Evolutionary conservation across 208 protist species (phyloP).

Genomic region (Trypanosoma scelopori): DNA sequence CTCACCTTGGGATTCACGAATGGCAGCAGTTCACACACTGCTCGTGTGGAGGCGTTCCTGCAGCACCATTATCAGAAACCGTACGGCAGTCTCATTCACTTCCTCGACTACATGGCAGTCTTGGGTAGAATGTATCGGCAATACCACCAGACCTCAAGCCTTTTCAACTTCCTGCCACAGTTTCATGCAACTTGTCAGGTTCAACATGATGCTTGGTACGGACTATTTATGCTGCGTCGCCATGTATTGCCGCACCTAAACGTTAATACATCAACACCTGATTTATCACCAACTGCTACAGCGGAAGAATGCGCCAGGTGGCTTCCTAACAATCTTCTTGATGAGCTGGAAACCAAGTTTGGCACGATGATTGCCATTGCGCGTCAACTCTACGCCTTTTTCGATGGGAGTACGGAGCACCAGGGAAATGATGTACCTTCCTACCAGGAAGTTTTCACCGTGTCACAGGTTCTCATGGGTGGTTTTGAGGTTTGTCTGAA

Average conservation of each 20-base stretch:
- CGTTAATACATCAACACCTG: slow-evolving; percentile 51
- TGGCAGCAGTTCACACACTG: slow-evolving; percentile 39
- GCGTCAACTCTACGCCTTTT: slow-evolving; percentile 95
- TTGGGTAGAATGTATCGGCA: slow-evolving; percentile 81
- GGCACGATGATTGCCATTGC: slow-evolving; percentile 94
- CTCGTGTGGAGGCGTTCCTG: slow-evolving; percentile 85
- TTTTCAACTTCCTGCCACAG: slow-evolving; percentile 81
- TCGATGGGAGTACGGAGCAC: slow-evolving; percentile 77
- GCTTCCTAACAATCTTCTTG: slow-evolving; percentile 57
- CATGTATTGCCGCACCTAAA: slow-evolving; percentile 91
- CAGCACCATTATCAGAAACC: slow-evolving; percentile 84
- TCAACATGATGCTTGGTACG: slow-evolving; percentile 91
- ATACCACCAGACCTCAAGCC: slow-evolving; percentile 64
- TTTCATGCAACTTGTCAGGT: slow-evolving; percentile 57
- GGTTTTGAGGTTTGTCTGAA: slow-evolving; percentile 90
- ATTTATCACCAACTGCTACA: slow-evolving; percentile 61
- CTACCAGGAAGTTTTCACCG: slow-evolving; percentile 96
- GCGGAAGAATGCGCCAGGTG: slow-evolving; percentile 41
- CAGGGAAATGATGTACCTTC: slow-evolving; percentile 96
- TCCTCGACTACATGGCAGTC: slow-evolving; percentile 77
- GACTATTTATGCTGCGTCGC: slow-evolving; percentile 85
- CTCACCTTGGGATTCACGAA: slow-evolving; percentile 68
- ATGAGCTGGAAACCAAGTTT: slow-evolving; percentile 94
- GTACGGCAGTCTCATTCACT: slow-evolving; percentile 71
- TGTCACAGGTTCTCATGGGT: slow-evolving; percentile 93